These are phyloP conservation scores for Peronospora farinosa DNA, from an alignment of 352 stramenopile genomes.

Conservation along the genomic window DNA sequence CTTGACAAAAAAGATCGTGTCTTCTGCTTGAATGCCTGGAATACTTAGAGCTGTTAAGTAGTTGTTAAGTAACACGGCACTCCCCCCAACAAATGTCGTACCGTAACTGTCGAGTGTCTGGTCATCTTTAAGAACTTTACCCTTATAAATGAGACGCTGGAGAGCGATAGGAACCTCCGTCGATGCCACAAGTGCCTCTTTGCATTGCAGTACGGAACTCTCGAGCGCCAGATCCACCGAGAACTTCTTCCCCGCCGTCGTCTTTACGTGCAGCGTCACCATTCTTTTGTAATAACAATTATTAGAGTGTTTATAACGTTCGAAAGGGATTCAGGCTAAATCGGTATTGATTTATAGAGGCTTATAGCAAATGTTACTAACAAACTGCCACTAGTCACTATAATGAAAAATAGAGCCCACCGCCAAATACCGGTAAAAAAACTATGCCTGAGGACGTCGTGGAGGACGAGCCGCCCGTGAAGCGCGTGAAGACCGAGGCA, in stretches of 20 bases:
- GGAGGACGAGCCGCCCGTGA: slow-evolving; percentile 7
- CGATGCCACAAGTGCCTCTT: slow-evolving; percentile 56
- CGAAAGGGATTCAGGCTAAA: not conserved
- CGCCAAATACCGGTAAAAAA: slow-evolving; percentile 1
- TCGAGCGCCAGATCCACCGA: slow-evolving; percentile 67
- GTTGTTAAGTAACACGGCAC: not conserved
- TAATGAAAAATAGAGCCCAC: not conserved
- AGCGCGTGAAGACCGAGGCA: slow-evolving; percentile 19
- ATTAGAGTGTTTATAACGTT: not conserved
- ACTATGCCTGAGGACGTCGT: not conserved
- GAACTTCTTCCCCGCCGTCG: slow-evolving; percentile 75
- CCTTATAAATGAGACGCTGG: slow-evolving; percentile 87
- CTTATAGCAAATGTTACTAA: not conserved
- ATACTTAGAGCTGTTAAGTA: not conserved
- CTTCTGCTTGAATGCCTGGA: slow-evolving; percentile 61
- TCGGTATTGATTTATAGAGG: not conserved
- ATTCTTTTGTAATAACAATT: slow-evolving; percentile 16
- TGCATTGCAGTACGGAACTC: slow-evolving; percentile 66
- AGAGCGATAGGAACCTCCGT: slow-evolving; percentile 68
- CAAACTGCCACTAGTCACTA: not conserved
- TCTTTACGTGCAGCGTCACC: slow-evolving; percentile 81
- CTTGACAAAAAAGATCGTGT: slow-evolving; percentile 85
- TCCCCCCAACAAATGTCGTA: slow-evolving; percentile 18
- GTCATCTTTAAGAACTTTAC: slow-evolving; percentile 89
- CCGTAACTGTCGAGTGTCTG: slow-evolving; percentile 77